Percentiles rank a stretch among this genome's conserved stretches.
Evolutionary conservation across 768 basidiomycete species (phyloP).

Genomic region (Hemileccinum rubropunctum): DNA sequence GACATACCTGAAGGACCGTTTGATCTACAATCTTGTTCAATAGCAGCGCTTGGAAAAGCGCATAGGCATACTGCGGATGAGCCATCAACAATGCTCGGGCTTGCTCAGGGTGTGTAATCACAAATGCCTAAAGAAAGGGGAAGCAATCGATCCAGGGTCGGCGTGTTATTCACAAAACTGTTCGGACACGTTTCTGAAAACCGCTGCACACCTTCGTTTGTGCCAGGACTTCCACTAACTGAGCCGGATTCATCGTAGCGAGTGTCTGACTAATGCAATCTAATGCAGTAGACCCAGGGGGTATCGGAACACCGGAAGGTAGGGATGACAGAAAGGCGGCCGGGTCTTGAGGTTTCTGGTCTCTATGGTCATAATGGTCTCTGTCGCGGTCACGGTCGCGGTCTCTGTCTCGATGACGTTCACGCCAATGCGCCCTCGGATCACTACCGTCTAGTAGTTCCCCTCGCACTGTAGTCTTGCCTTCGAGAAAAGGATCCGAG

Average conservation of each 20-base stretch:
- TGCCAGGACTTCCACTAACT: conserved; percentile 91
- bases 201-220: conserved; percentile 86
- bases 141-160: conserved; percentile 5
- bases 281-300: conserved; percentile 65
- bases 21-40: conserved; percentile 93
- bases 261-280: conserved; percentile 87
- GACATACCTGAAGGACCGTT: conserved; percentile 70
- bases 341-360: conserved; percentile 38
- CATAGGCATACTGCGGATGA: conserved; percentile 94
- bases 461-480: conserved; percentile 84
- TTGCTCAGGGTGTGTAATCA: conserved; percentile 88
- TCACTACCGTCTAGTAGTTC: conserved; percentile 70
- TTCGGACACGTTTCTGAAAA: conserved; percentile 17
- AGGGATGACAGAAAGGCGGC: conserved; percentile 60
- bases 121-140: conserved; percentile 71
- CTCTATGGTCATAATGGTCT: conserved; percentile 32
- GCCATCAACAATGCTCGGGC: conserved; percentile 73
- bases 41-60: conserved; percentile 91
- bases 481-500: conserved; percentile 88
- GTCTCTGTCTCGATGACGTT: conserved; percentile 55
- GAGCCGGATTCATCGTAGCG: conserved; percentile 76
- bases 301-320: conserved; percentile 74
- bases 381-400: conserved; percentile 53
- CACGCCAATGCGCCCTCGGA: conserved; percentile 36
- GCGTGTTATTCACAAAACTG: conserved; percentile 20